Conservation (phyloP, 2,329 filamentous ascomycete species). For the Cercospora zeae-maydis region DNA sequence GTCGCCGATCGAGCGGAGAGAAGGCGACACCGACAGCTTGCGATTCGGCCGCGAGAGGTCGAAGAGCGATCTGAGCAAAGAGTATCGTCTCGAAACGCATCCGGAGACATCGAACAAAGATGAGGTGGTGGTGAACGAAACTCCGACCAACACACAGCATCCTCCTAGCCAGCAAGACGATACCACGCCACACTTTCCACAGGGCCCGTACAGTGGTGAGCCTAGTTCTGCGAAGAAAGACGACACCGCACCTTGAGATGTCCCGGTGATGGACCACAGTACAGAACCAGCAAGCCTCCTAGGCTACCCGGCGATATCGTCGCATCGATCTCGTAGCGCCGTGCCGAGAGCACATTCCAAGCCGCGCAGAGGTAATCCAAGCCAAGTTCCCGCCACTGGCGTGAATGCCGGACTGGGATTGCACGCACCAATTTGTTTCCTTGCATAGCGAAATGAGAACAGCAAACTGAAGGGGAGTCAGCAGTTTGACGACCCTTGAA, state of each 20-base stretch:
- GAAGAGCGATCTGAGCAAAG: conserved; percentile 31
- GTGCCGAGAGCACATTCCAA: background rate
- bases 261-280: background rate
- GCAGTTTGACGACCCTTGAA: background rate
- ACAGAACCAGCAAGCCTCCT: background rate
- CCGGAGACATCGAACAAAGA: conserved; percentile 50
- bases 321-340: background rate
- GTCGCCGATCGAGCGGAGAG: conserved; percentile 62
- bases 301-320: background rate
- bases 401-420: background rate
- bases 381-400: background rate
- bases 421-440: background rate
- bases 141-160: conserved; percentile 35
- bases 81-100: conserved; percentile 47
- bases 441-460: background rate
- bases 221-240: conserved; percentile 37
- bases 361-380: background rate
- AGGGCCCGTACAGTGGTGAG: conserved; percentile 44
- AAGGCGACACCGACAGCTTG: conserved; percentile 35
- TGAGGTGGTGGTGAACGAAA: conserved; percentile 44
- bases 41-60: conserved; percentile 30
- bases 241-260: conserved; percentile 33
- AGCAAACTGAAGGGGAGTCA: background rate
- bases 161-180: conserved; percentile 45
- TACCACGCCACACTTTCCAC: conserved; percentile 44